Conservation (phyloP, 2,329 filamentous ascomycete species). For the Colletotrichum eremochloae region DNA sequence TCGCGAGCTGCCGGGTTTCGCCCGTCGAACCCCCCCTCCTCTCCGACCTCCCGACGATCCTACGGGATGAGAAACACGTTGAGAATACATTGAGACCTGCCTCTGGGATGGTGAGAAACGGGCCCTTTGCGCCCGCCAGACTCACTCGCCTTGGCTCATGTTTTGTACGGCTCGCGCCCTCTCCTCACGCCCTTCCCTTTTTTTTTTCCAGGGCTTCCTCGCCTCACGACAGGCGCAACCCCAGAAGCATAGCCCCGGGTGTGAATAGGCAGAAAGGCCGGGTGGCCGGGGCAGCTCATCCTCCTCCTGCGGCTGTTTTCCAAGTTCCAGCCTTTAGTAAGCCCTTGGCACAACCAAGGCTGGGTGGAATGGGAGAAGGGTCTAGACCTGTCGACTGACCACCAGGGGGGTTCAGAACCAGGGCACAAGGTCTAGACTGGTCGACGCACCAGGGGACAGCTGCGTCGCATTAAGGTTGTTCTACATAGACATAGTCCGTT, state of each 20-base stretch:
- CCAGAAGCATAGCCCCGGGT: background rate
- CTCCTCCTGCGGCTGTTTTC: background rate
- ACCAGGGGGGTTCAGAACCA: background rate
- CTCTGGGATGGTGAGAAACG: too few relatives aligned
- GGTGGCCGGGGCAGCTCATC: background rate
- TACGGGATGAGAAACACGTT: background rate
- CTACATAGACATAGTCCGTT: background rate
- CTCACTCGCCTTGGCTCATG: background rate
- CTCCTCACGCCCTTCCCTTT: background rate
- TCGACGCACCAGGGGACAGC: background rate
- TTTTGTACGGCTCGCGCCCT: too few relatives aligned
- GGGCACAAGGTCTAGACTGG: background rate
- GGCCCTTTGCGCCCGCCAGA: background rate
- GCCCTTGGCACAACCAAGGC: background rate
- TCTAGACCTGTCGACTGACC: conserved; percentile 4
- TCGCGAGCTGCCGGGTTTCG: too few relatives aligned
- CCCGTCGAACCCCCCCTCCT: background rate
- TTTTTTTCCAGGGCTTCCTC: background rate
- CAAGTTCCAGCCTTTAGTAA: background rate
- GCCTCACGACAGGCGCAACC: background rate
- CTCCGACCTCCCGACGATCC: background rate
- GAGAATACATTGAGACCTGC: too few relatives aligned
- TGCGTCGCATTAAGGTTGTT: background rate
- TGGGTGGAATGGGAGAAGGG: background rate
- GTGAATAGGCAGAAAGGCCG: background rate